A percentile compares a stretch with the other conserved stretches of the same genome.
Evolutionary conservation across 139 green algal species (phyloP).

Genomic region (Chlorokybus atmophyticus): DNA sequence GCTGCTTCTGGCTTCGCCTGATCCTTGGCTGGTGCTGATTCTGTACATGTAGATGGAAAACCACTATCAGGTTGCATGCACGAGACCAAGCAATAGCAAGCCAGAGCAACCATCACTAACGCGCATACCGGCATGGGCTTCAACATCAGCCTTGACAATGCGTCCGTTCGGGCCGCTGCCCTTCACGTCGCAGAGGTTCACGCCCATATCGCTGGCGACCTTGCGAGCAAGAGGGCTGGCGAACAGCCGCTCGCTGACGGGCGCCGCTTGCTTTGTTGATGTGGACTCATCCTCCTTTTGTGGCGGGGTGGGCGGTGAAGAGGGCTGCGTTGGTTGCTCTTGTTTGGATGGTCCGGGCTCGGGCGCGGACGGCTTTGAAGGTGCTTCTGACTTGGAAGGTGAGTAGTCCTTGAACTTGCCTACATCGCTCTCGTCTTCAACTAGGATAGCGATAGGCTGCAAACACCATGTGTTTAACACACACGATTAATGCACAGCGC

Average conservation of each 20-base stretch:
- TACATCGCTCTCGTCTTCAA: constrained; percentile 63
- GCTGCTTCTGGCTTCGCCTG: no score
- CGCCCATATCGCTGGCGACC: constrained; percentile 27
- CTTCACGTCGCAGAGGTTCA: constrained; percentile 14
- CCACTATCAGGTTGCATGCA: no score
- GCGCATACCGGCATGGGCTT: no score
- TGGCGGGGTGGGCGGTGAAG: constrained; percentile 16
- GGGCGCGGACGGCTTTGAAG: constrained; percentile 9
- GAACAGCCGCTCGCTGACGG: no score
- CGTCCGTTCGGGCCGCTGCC: constrained; percentile 30
- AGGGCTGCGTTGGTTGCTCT: constrained; percentile 1
- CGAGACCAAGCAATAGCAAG: no score
- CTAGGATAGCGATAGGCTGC: constrained; percentile 63
- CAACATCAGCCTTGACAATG: constrained; percentile 31
- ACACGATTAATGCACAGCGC: not conserved
- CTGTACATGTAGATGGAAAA: no score
- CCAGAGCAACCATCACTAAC: no score
- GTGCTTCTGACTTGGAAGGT: no score
- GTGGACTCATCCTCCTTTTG: not conserved
- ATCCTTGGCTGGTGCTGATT: not conserved
- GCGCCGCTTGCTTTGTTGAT: constrained; percentile 10
- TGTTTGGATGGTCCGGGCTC: constrained; percentile 1
- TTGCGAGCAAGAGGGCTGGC: constrained; percentile 27
- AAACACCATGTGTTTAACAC: no score
- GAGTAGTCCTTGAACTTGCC: constrained; percentile 23